Evolutionary conservation across 2,329 filamentous ascomycete genomes (phyloP).

Genomic region (Ramichloridium luteum): DNA sequence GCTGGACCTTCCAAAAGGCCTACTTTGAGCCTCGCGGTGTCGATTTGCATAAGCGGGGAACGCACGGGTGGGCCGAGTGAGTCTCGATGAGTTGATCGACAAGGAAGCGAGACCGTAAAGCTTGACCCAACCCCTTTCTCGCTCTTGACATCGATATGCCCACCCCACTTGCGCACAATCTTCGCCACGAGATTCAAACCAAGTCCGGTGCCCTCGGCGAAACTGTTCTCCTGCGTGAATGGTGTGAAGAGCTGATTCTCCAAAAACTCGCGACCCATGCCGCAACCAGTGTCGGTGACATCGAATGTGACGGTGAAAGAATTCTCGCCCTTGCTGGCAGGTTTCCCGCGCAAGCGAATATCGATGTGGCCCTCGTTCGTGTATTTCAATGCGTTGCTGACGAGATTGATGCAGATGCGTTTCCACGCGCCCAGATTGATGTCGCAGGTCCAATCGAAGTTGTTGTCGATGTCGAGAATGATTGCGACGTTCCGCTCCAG

Average conservation of each 20-base stretch:
- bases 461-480: constrained; percentile 25
- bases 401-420: constrained; percentile 11
- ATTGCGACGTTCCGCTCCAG: constrained; percentile 17
- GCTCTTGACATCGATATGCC: constrained; percentile 8
- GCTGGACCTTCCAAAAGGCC: neutral
- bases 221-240: constrained; percentile 50
- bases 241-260: constrained; percentile 48
- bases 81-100: neutral
- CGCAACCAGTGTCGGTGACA: constrained; percentile 51
- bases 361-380: constrained; percentile 7
- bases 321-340: neutral
- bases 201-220: constrained; percentile 49
- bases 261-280: constrained; percentile 51
- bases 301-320: constrained; percentile 28
- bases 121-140: constrained; percentile 16
- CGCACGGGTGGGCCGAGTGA: constrained; percentile 1
- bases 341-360: neutral
- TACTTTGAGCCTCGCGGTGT: too few relatives aligned
- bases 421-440: constrained; percentile 7
- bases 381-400: constrained; percentile 13
- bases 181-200: constrained; percentile 49
- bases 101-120: constrained; percentile 10
- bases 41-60: neutral
- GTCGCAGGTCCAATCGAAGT: constrained; percentile 6
- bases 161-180: neutral